Percentiles rank a stretch among this genome's conserved stretches.
phyloP scores from a whole-genome alignment of 2,329 filamentous ascomycete genomes.

The Teratosphaeria nubilosa region DNA sequence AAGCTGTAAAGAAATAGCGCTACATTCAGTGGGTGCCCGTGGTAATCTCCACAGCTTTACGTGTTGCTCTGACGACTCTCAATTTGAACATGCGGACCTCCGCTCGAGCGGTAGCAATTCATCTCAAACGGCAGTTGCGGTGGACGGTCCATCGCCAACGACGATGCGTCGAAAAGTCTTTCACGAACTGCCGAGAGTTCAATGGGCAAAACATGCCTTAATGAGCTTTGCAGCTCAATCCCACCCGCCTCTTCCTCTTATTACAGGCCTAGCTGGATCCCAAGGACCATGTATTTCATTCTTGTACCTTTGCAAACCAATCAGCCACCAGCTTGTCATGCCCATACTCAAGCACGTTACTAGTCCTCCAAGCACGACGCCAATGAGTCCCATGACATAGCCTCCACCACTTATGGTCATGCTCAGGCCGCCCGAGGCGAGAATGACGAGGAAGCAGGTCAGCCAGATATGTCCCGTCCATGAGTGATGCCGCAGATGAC shows the following conservation, averaged over 20 bases:
- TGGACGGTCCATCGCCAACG: too few species aligned
- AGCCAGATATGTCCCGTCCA: conserved; percentile 72
- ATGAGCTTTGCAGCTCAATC: not conserved
- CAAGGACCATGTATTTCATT: conserved; percentile 97
- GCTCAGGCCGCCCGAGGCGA: conserved; percentile 69
- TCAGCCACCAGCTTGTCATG: conserved; percentile 95
- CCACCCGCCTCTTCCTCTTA: conserved; percentile 37
- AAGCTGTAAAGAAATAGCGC: too few species aligned
- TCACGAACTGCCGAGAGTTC: not conserved
- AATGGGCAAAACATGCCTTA: not conserved
- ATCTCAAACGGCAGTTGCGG: too few species aligned
- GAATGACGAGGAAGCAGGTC: conserved; percentile 65
- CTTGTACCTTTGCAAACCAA: conserved; percentile 95
- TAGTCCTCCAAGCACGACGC: conserved; percentile 65
- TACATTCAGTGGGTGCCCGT: too few species aligned
- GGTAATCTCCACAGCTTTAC: too few species aligned
- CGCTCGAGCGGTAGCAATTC: too few species aligned
- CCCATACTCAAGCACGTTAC: conserved; percentile 74
- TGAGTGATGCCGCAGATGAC: conserved; percentile 71
- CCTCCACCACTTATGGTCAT: conserved; percentile 45
- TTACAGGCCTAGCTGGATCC: conserved; percentile 87
- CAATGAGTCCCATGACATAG: conserved; percentile 52
- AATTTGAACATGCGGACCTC: too few species aligned
- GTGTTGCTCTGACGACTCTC: too few species aligned
- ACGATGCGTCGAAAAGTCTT: too few species aligned